A percentile compares a stretch with the other conserved stretches of the same genome.
These are phyloP conservation scores for Petasospora rhodanensis DNA, from an alignment of 1,139 yeast species.

Conservation along the genomic window DNA sequence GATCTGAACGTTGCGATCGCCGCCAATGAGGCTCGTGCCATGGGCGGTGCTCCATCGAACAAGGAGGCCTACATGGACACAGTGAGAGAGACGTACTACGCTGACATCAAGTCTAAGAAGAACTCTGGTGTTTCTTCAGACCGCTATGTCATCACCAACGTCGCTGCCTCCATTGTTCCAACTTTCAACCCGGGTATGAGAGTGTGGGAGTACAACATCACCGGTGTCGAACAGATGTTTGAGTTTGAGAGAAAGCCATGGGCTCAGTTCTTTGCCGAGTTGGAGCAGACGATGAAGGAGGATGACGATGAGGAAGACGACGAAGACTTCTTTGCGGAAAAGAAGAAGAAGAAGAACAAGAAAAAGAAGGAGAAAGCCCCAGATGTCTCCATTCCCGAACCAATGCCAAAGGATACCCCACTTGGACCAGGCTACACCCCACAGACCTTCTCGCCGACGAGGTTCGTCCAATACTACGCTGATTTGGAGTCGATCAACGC, in stretches of 20 bases:
- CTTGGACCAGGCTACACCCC: conserved; percentile 74
- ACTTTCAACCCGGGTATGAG: conserved; percentile 80
- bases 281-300: conserved; percentile 33
- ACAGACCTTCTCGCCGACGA: conserved; percentile 67
- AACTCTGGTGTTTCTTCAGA: conserved; percentile 45
- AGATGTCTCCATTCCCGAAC: conserved; percentile 66
- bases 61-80: conserved; percentile 59
- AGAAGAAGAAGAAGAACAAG: conserved; percentile 28
- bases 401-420: conserved; percentile 48
- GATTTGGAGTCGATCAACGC: conserved; percentile 51
- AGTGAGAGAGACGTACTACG: conserved; percentile 49
- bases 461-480: conserved; percentile 68
- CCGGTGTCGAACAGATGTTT: conserved; percentile 37
- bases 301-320: conserved; percentile 15
- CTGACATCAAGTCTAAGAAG: conserved; percentile 36
- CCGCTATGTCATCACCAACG: conserved; percentile 65
- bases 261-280: conserved; percentile 48
- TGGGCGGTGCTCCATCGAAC: conserved; percentile 62
- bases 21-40: conserved; percentile 28
- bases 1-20: conserved; percentile 28
- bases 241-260: conserved; percentile 36
- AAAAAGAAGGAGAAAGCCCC: conserved; percentile 8
- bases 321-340: conserved; percentile 11
- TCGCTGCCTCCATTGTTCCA: conserved; percentile 76
- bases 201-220: conserved; percentile 80